A percentile compares a stretch with the other conserved stretches of the same genome.
phyloP scores from a whole-genome alignment of 305 asterid species.

The Fraxinus sp. region DNA sequence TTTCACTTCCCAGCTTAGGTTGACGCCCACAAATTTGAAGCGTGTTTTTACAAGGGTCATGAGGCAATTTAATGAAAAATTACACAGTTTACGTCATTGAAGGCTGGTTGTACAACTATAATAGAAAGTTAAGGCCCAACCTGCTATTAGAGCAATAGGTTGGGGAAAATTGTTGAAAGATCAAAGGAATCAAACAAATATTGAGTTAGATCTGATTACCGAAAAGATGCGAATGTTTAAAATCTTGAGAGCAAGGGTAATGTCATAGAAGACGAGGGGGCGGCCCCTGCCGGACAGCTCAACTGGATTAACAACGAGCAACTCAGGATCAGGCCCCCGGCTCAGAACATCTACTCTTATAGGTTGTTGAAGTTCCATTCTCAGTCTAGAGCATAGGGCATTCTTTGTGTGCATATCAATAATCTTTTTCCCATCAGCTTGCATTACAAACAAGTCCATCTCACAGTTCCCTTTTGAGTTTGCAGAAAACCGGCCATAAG shows the following conservation, averaged over 20 bases:
- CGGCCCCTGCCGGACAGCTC: slow-evolving; percentile 77
- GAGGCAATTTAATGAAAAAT: neutral
- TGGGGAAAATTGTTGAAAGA: neutral
- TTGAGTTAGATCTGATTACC: slow-evolving; percentile 33
- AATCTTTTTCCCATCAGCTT: slow-evolving; percentile 64
- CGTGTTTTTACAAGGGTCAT: neutral
- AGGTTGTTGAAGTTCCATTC: slow-evolving; percentile 57
- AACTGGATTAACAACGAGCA: slow-evolving; percentile 66
- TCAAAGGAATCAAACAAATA: neutral
- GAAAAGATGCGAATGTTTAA: slow-evolving; percentile 54
- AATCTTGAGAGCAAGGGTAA: slow-evolving; percentile 63
- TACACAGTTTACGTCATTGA: neutral
- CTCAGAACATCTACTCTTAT: slow-evolving; percentile 54
- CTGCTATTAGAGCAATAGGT: neutral
- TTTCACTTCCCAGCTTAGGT: neutral
- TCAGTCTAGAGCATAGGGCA: slow-evolving; percentile 46
- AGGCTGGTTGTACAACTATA: neutral
- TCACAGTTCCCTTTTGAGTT: slow-evolving; percentile 49
- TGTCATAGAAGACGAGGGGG: slow-evolving; percentile 70
- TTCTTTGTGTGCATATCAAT: slow-evolving; percentile 41
- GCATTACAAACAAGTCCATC: slow-evolving; percentile 65
- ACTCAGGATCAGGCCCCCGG: slow-evolving; percentile 76
- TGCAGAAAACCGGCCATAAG: slow-evolving; percentile 60
- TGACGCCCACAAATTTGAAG: neutral
- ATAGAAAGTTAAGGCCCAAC: neutral